A percentile compares a stretch with the other conserved stretches of the same genome.
phyloP scores from a whole-genome alignment of 2,329 filamentous ascomycete genomes.

The Botrytis fabae region DNA sequence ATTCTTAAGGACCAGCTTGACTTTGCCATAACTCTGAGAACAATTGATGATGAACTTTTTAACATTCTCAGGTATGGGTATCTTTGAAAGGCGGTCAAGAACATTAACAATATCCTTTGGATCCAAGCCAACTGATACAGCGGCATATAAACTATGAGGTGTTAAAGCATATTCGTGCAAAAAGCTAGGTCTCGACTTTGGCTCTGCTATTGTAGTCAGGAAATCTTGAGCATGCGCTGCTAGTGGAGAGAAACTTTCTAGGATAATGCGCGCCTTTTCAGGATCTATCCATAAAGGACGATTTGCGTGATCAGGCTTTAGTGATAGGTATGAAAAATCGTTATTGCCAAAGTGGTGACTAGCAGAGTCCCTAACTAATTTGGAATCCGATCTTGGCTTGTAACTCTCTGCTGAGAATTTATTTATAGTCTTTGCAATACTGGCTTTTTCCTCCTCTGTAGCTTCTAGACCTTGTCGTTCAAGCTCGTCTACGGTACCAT shows the following conservation, averaged over 20 bases:
- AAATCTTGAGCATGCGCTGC: conserved; percentile 90
- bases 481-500: conserved; percentile 16
- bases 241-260: conserved; percentile 90
- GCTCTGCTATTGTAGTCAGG: conserved; percentile 92
- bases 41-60: conserved; percentile 72
- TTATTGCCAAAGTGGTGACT: conserved; percentile 41
- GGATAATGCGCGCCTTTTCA: conserved; percentile 78
- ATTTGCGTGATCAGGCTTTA: conserved; percentile 87
- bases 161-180: conserved; percentile 94
- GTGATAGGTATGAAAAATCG: conserved; percentile 75
- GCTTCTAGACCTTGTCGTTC: conserved; percentile 49
- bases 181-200: conserved; percentile 82
- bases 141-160: conserved; percentile 89
- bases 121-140: conserved; percentile 89
- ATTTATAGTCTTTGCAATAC: conserved; percentile 59
- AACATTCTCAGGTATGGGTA: conserved; percentile 77
- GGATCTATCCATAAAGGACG: conserved; percentile 94
- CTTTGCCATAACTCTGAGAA: conserved; percentile 90
- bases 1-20: conserved; percentile 91
- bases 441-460: conserved; percentile 52
- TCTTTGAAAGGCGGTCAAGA: conserved; percentile 86
- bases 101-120: conserved; percentile 88
- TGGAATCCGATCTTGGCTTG: conserved; percentile 27
- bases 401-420: conserved; percentile 51
- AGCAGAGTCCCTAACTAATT: conserved; percentile 37